These are phyloP conservation scores for Diddensiella santjacobensis DNA, from an alignment of 805 yeast genomes.

Conservation along the genomic window DNA sequence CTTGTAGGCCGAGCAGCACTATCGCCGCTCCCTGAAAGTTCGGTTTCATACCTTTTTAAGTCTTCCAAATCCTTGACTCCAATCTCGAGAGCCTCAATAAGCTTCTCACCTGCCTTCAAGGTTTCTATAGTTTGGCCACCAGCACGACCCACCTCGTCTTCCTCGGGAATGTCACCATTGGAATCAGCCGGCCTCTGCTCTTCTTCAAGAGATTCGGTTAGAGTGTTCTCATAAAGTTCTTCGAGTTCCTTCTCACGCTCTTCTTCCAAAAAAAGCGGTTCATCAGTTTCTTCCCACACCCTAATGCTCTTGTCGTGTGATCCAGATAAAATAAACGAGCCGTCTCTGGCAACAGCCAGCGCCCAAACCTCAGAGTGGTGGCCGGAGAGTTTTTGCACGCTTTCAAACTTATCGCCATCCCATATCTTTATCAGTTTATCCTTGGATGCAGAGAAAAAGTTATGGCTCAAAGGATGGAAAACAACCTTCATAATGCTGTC, in stretches of 20 bases:
- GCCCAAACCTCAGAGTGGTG: constrained; percentile 96
- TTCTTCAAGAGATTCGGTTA: constrained; percentile 65
- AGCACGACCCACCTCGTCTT: constrained; percentile 51
- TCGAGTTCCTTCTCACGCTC: constrained; percentile 95
- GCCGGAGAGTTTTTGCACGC: constrained; percentile 78
- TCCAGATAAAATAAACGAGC: constrained; percentile 69
- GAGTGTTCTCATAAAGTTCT: constrained; percentile 78
- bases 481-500: constrained; percentile 88
- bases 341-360: constrained; percentile 65
- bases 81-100: constrained; percentile 87
- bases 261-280: constrained; percentile 94
- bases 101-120: constrained; percentile 87
- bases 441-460: constrained; percentile 85
- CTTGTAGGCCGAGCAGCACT: constrained; percentile 53
- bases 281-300: constrained; percentile 91
- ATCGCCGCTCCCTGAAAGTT: constrained; percentile 38
- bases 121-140: constrained; percentile 84
- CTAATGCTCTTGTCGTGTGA: constrained; percentile 93
- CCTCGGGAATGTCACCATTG: constrained; percentile 50
- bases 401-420: constrained; percentile 98
- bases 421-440: constrained; percentile 90
- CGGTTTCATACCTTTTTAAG: constrained; percentile 45
- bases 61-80: constrained; percentile 68
- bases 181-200: constrained; percentile 41
- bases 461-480: constrained; percentile 80